These are phyloP conservation scores for Moniliophthora roreri DNA, from an alignment of 1,284 basidiomycete genomes.

Conservation along the genomic window DNA sequence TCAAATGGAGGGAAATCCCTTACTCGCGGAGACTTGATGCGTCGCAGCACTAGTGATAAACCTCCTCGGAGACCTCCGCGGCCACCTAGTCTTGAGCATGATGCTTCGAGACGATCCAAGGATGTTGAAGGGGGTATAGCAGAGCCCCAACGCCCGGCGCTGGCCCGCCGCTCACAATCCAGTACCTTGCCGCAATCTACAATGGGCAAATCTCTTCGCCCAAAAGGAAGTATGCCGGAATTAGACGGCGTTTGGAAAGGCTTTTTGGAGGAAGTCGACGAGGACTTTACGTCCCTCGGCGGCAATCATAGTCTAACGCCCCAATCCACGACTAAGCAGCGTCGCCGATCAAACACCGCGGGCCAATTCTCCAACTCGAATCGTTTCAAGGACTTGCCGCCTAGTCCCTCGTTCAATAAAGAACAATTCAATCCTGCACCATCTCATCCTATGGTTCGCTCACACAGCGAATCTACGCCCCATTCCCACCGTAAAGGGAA, in stretches of 20 bases:
- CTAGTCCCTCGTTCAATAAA: constrained; percentile 1
- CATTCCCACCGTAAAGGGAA: background rate
- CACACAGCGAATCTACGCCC: background rate
- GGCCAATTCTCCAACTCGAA: background rate
- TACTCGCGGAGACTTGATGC: background rate
- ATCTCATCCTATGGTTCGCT: background rate
- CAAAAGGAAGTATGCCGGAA: constrained; percentile 19
- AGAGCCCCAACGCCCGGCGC: background rate
- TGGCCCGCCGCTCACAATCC: background rate
- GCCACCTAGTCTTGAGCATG: constrained; percentile 27
- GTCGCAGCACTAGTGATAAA: background rate
- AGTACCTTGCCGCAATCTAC: background rate
- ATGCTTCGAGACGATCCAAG: constrained; percentile 9
- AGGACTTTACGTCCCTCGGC: constrained; percentile 7
- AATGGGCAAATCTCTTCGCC: background rate
- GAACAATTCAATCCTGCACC: background rate
- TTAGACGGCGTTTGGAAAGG: constrained; percentile 27
- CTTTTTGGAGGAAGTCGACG: constrained; percentile 19
- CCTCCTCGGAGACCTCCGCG: constrained; percentile 26
- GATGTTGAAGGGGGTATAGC: background rate
- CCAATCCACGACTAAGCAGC: background rate
- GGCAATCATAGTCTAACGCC: background rate
- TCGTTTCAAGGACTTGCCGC: constrained; percentile 1
- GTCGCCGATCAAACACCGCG: constrained; percentile 1
- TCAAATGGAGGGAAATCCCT: background rate